phyloP scores from a whole-genome alignment of 2,329 filamentous ascomycete species.

The Aspergillus sp. region DNA sequence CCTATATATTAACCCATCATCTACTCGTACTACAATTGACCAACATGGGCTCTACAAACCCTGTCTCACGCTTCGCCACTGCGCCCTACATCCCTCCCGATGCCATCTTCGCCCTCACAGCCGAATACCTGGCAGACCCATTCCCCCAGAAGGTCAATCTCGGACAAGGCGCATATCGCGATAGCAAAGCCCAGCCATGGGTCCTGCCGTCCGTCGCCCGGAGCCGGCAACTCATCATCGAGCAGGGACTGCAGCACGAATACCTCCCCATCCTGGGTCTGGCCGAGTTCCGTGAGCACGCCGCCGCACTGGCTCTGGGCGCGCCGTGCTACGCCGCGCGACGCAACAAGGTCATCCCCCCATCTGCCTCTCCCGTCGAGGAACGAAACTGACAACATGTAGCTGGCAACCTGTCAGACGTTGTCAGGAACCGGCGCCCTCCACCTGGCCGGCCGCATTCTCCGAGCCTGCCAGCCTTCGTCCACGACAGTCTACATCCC shows the following conservation, averaged over 20 bases:
- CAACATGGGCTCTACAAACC: too few relatives aligned
- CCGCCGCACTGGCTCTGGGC: conserved; percentile 81
- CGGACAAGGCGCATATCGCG: conserved; percentile 88
- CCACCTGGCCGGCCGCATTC: conserved; percentile 21
- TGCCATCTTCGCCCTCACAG: conserved; percentile 25
- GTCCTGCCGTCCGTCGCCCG: conserved; percentile 81
- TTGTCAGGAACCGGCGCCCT: conserved; percentile 73
- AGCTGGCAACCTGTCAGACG: conserved; percentile 62
- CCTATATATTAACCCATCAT: too few relatives aligned
- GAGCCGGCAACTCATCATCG: conserved; percentile 30
- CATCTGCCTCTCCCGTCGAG: neutral
- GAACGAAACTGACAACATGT: neutral
- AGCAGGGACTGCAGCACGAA: conserved; percentile 83
- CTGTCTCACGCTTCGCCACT: conserved; percentile 7
- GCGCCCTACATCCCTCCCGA: conserved; percentile 19
- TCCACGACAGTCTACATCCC: conserved; percentile 71
- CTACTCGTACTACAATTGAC: too few relatives aligned
- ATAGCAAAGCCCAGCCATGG: conserved; percentile 91
- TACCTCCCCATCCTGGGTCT: conserved; percentile 93
- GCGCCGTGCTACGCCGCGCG: conserved; percentile 4
- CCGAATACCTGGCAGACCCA: conserved; percentile 66
- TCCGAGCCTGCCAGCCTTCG: conserved; percentile 11
- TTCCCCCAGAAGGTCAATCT: conserved; percentile 79
- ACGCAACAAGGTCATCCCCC: neutral
- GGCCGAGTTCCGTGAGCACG: conserved; percentile 74